A percentile compares a stretch with the other conserved stretches of the same genome.
These are phyloP conservation scores for Flaveria robusta DNA, from an alignment of 129 eudicot genomes.

Conservation along the genomic window DNA sequence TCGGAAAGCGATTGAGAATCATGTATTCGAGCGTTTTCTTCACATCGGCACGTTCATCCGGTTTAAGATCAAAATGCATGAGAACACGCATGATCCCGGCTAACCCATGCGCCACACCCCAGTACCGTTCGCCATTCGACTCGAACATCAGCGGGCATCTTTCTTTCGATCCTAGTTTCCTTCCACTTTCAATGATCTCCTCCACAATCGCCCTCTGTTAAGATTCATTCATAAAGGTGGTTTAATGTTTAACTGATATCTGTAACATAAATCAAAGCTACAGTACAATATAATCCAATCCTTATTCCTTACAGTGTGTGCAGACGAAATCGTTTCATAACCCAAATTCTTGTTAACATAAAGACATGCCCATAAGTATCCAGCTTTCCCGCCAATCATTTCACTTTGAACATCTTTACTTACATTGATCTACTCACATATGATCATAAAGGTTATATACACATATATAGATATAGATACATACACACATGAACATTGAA, in stretches of 20 bases:
- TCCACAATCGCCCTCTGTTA: slow-evolving; percentile 45
- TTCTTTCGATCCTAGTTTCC: slow-evolving; percentile 47
- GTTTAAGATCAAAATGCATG: slow-evolving; percentile 56
- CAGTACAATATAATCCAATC: not conserved
- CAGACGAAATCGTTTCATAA: slow-evolving; percentile 45
- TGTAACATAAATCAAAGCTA: not conserved
- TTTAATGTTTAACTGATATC: not conserved
- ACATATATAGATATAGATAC: too few relatives aligned
- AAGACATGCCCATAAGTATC: slow-evolving; percentile 66
- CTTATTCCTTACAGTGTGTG: slow-evolving; percentile 60
- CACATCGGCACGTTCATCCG: slow-evolving; percentile 59
- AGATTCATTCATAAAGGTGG: not conserved
- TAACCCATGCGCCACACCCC: slow-evolving; percentile 93
- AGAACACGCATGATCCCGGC: slow-evolving; percentile 73
- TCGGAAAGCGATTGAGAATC: slow-evolving; percentile 58
- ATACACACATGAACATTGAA: not conserved
- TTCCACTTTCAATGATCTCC: slow-evolving; percentile 60
- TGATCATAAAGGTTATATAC: not conserved
- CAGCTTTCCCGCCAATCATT: slow-evolving; percentile 65
- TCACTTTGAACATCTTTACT: slow-evolving; percentile 58
- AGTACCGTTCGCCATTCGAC: slow-evolving; percentile 57
- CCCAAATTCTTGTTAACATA: slow-evolving; percentile 66
- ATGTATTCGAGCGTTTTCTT: slow-evolving; percentile 61
- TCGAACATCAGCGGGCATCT: slow-evolving; percentile 74
- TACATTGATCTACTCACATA: slow-evolving; percentile 45